Evolutionary conservation across 2,329 filamentous ascomycete species (phyloP), one percentile per base, ranked within the genome.

Genomic region (Gnomoniopsis sp.): DNA sequence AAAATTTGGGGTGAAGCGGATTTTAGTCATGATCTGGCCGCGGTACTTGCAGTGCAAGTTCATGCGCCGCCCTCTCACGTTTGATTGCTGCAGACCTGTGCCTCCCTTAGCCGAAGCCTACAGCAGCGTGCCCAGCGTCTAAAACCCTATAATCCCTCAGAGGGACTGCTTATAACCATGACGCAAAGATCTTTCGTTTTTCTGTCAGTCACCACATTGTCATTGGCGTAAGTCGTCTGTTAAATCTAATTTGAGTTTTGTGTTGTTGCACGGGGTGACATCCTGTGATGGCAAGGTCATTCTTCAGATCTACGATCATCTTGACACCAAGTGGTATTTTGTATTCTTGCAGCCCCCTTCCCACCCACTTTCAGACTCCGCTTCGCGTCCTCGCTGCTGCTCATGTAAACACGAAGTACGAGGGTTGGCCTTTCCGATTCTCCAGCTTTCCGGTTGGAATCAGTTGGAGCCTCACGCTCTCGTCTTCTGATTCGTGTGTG

Each of bases 1-100:
- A 59, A 59, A 59, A 49, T 56, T 61, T 59, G 53, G 57, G 53
- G 53, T 52, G 56, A 51, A n/a, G 57, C 59, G 59, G 56, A 53
- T 50, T 57, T 59, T 52, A 56, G 56, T 59, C 52, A 50, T 49
- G 56, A 49, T 52, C 21, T 23, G 58, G 38, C 47, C 44, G 51
- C 38, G 53, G 56, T 59, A 59, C 59, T 44, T 55, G 52, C 12
- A 44, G 41, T 30, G 19, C 43, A 61, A 53, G 59, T 61, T 36
- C 36, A 17, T 48, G 54, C 54, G 48, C 14, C 12, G 54, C 49
- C 36, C 43, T 47, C 41, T 22, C 36, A n/a, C n/a, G n/a, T 47
- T 30, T 41, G 55, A 59, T 56, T 61, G 36, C 52, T 59, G 52
- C 57, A 59, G 59, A 61, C 56, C 26, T 49, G 54, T 23, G 21